Conservation (phyloP, 106 monocot species). For the Acanthochlamys bracteata region DNA sequence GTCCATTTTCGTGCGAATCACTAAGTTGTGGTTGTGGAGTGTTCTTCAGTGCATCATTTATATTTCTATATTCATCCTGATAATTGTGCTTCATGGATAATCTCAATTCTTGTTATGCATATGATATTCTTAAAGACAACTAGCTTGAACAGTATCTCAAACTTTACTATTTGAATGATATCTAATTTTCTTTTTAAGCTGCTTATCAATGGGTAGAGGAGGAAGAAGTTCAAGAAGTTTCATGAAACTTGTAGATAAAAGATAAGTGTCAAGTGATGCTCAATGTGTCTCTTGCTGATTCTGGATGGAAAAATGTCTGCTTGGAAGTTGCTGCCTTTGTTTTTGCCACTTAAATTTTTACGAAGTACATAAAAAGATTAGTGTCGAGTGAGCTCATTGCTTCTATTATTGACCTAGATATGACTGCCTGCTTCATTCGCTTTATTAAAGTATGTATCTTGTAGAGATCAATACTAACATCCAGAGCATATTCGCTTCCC, state of each 20-base stretch:
- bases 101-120: not conserved
- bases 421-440: no score
- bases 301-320: not conserved
- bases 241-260: constrained; percentile 4
- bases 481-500: no score
- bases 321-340: no score
- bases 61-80: not conserved
- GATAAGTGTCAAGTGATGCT: not conserved
- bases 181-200: constrained; percentile 19
- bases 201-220: constrained; percentile 50
- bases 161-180: not conserved
- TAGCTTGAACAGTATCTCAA: not conserved
- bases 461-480: no score
- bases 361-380: no score
- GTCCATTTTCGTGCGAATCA: no score
- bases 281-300: not conserved
- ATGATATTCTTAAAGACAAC: not conserved
- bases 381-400: no score
- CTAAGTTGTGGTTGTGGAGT: no score
- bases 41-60: no score
- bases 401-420: no score
- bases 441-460: no score
- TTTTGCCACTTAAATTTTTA: no score
- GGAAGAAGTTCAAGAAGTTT: constrained; percentile 29
- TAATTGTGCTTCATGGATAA: not conserved